Evolutionary conservation across 495 filamentous ascomycete genomes (phyloP).

Genomic region (Talaromyces trachyspermus): DNA sequence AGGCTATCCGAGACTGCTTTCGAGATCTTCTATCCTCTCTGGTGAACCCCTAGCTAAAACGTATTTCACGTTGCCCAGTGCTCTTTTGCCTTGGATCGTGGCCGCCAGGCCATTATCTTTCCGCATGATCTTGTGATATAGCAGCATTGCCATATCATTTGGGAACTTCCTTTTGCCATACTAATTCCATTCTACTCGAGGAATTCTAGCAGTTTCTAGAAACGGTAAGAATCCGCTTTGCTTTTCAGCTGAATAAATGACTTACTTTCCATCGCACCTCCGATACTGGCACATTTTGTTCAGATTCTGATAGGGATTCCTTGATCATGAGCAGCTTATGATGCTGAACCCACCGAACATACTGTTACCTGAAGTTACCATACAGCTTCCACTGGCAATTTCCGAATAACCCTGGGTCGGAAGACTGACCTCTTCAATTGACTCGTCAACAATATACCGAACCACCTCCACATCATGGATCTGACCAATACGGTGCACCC

Average conservation of each 20-base stretch:
- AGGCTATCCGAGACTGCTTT: too few relatives aligned
- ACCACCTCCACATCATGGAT: constrained; percentile 30
- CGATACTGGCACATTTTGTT: not conserved
- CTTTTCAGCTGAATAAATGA: not conserved
- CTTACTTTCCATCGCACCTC: not conserved
- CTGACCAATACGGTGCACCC: constrained; percentile 41
- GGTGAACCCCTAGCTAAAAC: too few relatives aligned
- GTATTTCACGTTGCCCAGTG: too few relatives aligned
- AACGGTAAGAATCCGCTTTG: not conserved
- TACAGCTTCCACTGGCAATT: not conserved
- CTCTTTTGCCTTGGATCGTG: too few relatives aligned
- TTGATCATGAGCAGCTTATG: not conserved
- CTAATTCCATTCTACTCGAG: not conserved
- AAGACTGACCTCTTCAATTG: constrained; percentile 39
- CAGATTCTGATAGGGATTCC: not conserved
- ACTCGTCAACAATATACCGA: constrained; percentile 35
- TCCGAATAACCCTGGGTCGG: not conserved
- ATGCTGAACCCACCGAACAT: not conserved
- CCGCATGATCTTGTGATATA: too few relatives aligned
- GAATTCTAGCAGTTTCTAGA: not conserved
- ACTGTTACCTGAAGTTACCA: not conserved
- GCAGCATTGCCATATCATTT: too few relatives aligned
- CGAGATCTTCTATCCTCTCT: too few relatives aligned
- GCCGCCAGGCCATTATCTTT: too few relatives aligned
- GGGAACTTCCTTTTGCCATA: too few relatives aligned